A percentile compares a stretch with the other conserved stretches of the same genome.
phyloP scores from a whole-genome alignment of 2,329 filamentous ascomycete genomes.

The Aspergillus neoniger region DNA sequence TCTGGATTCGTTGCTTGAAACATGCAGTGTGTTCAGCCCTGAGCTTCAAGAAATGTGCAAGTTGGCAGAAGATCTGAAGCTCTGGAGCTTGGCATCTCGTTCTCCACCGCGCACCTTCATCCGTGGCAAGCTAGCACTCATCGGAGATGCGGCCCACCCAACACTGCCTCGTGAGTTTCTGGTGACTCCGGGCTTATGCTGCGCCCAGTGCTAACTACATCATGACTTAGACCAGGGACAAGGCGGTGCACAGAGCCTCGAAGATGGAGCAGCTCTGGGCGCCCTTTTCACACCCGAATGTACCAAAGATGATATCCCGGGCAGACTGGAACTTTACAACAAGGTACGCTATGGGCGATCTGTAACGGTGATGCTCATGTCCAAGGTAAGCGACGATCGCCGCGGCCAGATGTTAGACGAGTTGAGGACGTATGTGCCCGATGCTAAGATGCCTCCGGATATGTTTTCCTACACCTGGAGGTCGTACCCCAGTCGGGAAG shows the following conservation, averaged over 20 bases:
- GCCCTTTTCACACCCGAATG: slow-evolving; percentile 29
- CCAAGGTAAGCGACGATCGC: slow-evolving; percentile 15
- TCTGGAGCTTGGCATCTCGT: slow-evolving; percentile 22
- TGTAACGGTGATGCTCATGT: slow-evolving; percentile 27
- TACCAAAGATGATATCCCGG: slow-evolving; percentile 9
- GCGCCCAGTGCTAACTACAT: slow-evolving; percentile 10
- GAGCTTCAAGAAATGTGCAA: slow-evolving; percentile 19
- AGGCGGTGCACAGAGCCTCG: slow-evolving; percentile 40
- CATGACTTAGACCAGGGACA: slow-evolving; percentile 41
- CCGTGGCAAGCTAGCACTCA: slow-evolving; percentile 20
- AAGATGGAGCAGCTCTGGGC: slow-evolving; percentile 40
- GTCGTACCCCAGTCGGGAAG: slow-evolving; percentile 12
- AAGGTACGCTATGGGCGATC: slow-evolving; percentile 17
- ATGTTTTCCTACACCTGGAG: slow-evolving; percentile 16
- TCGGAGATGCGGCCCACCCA: slow-evolving; percentile 27
- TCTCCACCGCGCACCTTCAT: slow-evolving; percentile 17
- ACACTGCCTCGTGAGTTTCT: slow-evolving; percentile 20
- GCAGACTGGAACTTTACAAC: slow-evolving; percentile 23
- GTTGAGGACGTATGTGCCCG: slow-evolving; percentile 16
- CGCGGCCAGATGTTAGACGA: slow-evolving; percentile 18
- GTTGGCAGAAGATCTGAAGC: slow-evolving; percentile 22
- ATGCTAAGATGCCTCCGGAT: slow-evolving; percentile 12
- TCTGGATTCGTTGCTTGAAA: slow-evolving; percentile 9
- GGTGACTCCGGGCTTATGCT: not conserved
- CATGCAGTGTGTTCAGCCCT: slow-evolving; percentile 10